A percentile compares a stretch with the other conserved stretches of the same genome.
phyloP scores from a whole-genome alignment of 441 rosid species.

The Monsonia emarginata region DNA sequence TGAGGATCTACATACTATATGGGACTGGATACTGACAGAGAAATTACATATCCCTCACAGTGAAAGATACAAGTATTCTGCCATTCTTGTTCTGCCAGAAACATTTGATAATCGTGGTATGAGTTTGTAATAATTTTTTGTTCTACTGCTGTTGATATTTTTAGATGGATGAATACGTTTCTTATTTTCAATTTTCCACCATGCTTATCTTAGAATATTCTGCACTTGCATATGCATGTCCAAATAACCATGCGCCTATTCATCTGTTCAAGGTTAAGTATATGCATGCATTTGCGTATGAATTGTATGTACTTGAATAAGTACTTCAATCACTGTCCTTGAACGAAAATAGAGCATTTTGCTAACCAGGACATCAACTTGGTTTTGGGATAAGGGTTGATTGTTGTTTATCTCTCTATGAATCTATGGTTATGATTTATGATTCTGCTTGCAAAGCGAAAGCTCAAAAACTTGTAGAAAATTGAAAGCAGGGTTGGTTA shows the following conservation, averaged over 20 bases:
- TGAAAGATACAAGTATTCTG: constrained; percentile 61
- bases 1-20: constrained; percentile 72
- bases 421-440: not conserved
- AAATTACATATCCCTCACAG: constrained; percentile 47
- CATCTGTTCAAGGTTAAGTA: not conserved
- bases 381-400: not conserved
- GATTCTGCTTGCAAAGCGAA: not conserved
- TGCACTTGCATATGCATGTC: not conserved
- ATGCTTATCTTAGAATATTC: not conserved
- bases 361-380: not conserved
- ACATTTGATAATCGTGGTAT: constrained; percentile 78
- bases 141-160: not conserved
- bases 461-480: not conserved
- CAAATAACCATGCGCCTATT: not conserved
- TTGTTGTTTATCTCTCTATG: not conserved
- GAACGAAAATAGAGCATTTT: not conserved
- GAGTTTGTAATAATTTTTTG: not conserved
- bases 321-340: too few species aligned
- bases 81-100: constrained; percentile 68
- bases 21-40: constrained; percentile 80
- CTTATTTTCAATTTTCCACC: not conserved
- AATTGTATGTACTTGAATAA: not conserved
- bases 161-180: not conserved
- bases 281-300: not conserved
- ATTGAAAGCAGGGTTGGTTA: not conserved